Percentiles rank a stretch among this genome's conserved stretches.
Conservation (phyloP, 2,329 filamentous ascomycete species). For the Chaetomiaceae sp. region DNA sequence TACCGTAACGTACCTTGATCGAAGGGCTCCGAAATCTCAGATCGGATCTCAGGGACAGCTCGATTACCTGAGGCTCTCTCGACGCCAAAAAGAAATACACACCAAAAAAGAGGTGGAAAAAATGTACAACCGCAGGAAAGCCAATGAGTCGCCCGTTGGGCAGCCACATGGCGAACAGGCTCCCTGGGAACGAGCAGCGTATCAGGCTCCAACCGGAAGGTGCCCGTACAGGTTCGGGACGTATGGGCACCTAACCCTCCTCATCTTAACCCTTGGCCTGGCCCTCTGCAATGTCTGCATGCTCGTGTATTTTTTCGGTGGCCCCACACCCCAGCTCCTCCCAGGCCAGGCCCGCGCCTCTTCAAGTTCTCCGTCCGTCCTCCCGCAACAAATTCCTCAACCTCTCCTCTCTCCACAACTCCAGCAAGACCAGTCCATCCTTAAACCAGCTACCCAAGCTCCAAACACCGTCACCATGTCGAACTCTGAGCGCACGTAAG, state of each 20-base stretch:
- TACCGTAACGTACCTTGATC: no score
- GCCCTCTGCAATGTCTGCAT: constrained; percentile 17
- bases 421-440: constrained; percentile 41
- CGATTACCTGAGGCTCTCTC: no score
- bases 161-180: not conserved
- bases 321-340: constrained; percentile 16
- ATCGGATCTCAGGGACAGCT: no score
- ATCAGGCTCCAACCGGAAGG: constrained; percentile 1
- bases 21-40: no score
- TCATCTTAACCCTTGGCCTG: constrained; percentile 11
- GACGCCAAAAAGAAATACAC: no score
- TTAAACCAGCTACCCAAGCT: constrained; percentile 40
- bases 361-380: constrained; percentile 5
- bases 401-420: constrained; percentile 17
- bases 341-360: not conserved
- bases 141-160: not conserved
- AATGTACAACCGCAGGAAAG: not conserved
- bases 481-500: constrained; percentile 80
- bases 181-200: not conserved
- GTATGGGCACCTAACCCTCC: constrained; percentile 17
- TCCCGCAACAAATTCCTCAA: constrained; percentile 19
- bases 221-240: not conserved
- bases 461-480: constrained; percentile 54
- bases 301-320: constrained; percentile 17
- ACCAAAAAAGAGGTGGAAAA: constrained; percentile 5